Percentiles rank a stretch among this genome's conserved stretches.
Evolutionary conservation across 257 asterid species (phyloP).

Genomic region (Penstemon davidsonii): DNA sequence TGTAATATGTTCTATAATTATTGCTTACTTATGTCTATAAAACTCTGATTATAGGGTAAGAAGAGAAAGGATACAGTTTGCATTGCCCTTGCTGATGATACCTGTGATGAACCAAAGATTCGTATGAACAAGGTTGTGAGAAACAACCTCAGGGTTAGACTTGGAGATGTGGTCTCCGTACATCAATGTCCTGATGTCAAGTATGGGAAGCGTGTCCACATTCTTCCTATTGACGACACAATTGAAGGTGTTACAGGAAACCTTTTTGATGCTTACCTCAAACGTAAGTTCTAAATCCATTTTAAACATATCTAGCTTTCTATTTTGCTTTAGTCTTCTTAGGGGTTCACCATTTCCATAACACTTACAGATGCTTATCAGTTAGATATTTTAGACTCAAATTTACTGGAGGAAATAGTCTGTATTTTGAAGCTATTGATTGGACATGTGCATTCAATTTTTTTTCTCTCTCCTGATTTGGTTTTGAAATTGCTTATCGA

Average conservation of each 20-base stretch:
- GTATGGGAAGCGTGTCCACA: slow-evolving; percentile 60
- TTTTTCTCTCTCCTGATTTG: too few relatives aligned
- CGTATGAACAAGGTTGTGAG: slow-evolving; percentile 78
- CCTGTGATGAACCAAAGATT: slow-evolving; percentile 64
- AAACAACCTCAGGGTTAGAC: slow-evolving; percentile 58
- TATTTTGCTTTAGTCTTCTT: background rate
- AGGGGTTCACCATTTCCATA: too few relatives aligned
- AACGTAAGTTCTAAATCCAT: slow-evolving; percentile 49
- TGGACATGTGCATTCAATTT: too few relatives aligned
- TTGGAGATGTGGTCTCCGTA: slow-evolving; percentile 73
- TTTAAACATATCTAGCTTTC: background rate
- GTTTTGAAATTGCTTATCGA: too few relatives aligned
- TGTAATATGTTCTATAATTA: too few relatives aligned
- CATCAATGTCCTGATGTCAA: slow-evolving; percentile 68
- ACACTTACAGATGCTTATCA: too few relatives aligned
- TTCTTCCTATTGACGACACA: slow-evolving; percentile 61
- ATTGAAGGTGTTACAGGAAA: slow-evolving; percentile 73
- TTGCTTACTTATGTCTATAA: background rate
- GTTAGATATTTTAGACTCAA: too few relatives aligned
- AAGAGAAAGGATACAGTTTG: slow-evolving; percentile 67
- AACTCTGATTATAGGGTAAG: slow-evolving; percentile 48
- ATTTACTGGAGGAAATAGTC: too few relatives aligned
- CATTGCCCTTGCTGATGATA: slow-evolving; percentile 69
- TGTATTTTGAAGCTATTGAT: too few relatives aligned
- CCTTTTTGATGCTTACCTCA: slow-evolving; percentile 62